Conservation (phyloP, 805 yeast genomes). For the Candida sithepensis region DNA sequence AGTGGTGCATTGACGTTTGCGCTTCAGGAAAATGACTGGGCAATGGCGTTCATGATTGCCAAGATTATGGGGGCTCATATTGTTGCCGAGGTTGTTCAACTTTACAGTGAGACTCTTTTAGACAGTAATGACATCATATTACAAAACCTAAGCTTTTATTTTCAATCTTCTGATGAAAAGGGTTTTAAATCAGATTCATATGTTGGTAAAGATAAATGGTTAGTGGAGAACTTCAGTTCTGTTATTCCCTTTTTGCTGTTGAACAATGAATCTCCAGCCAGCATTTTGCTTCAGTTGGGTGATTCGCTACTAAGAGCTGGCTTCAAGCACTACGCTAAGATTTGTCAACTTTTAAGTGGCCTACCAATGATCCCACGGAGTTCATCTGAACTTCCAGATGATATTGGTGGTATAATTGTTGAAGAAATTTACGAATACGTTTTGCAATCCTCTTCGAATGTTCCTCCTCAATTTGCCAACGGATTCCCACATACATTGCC, state of each 20-base stretch:
- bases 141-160: slow-evolving; percentile 28
- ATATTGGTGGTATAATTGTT: slow-evolving; percentile 47
- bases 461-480: slow-evolving; percentile 31
- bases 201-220: slow-evolving; percentile 25
- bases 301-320: slow-evolving; percentile 34
- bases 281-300: slow-evolving; percentile 32
- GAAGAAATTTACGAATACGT: slow-evolving; percentile 70
- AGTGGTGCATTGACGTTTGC: slow-evolving; percentile 64
- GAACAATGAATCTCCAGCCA: slow-evolving; percentile 22
- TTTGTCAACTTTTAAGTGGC: slow-evolving; percentile 33
- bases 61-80: slow-evolving; percentile 59
- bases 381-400: slow-evolving; percentile 17
- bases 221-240: slow-evolving; percentile 26
- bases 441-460: slow-evolving; percentile 31
- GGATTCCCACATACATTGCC: slow-evolving; percentile 51
- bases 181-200: slow-evolving; percentile 18
- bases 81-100: slow-evolving; percentile 41
- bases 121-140: slow-evolving; percentile 19
- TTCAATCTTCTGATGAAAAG: slow-evolving; percentile 19
- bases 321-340: slow-evolving; percentile 36
- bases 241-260: slow-evolving; percentile 30
- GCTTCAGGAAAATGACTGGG: slow-evolving; percentile 65
- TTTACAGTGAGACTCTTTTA: slow-evolving; percentile 20
- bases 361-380: slow-evolving; percentile 23
- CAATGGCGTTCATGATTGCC: slow-evolving; percentile 70